Evolutionary conservation across 495 filamentous ascomycete genomes (phyloP), one percentile per base, ranked within the genome.

Genomic region (Tetracladium marchalianum): DNA sequence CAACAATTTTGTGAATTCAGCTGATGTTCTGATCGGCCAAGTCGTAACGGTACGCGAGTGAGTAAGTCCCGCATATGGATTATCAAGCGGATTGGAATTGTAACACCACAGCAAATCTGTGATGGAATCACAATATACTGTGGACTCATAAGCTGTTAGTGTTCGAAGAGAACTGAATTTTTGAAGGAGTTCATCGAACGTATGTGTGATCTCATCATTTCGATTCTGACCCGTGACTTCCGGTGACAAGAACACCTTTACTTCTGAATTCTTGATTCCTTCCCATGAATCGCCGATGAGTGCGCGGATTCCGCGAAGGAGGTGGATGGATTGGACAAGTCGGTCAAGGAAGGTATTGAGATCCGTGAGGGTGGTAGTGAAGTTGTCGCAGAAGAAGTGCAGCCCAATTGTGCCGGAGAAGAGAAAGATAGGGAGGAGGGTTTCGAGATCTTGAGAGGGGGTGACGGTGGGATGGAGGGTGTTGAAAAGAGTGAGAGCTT

Each of bases 331-430:
- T 4, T 62, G 60, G 0, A 67, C 35, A 40, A 71, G 65, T 0
- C 61, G 56, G 18, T 66, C 63, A 1, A 77, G 55, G 16, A 70
- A 66, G 0, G 38, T 35, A 0, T 51, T 44, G 16, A 70, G 69
- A 39, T 66, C 56, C 0, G 57, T 33, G n/a, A 32, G 18, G 5
- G 55, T 49, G 27, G 55, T 45, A 0, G 54, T 47, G 12, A 68
- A 49, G 11, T 57, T 57, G 37, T 77, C 69, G 56, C 60, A 71
- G 31, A 80, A 66, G 22, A 65, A 55, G 33, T 75, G 69, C 9
- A 72, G 42, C 0, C 69, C 72, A 0, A 76, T 39, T 10, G 67
- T 9, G 1, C 59, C 55, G 0, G 73, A 69, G 46, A 77, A 80
- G n/a, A 78, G 39, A 38, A 76, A 70, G 2, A 62, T 43, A 0